Base-by-base conservation (phyloP, 345 rosid species). In the Sonneratia alba region DNA sequence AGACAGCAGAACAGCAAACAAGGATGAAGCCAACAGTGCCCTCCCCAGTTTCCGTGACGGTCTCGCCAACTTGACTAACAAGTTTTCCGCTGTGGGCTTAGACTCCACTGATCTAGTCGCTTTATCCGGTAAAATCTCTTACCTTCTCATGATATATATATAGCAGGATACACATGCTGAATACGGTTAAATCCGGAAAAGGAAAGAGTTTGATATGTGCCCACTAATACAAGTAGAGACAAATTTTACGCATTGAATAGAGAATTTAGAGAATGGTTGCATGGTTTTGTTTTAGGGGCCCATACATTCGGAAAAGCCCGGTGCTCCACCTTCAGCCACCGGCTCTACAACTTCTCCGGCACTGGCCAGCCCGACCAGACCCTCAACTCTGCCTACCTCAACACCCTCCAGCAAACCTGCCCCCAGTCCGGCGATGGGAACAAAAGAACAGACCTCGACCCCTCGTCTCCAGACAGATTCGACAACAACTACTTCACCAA, bases 41-140 rank as follows among this genome's bases (percentile, higher is more conserved):
- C 79, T 92, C 59, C 97, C 93, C 7, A 3, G 81, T 51, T 91
- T 91, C 3, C n/a, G 81, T 11, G 92, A 89, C 24, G 51, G 77
- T 63, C 79, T 87, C 27, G 56, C 43, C 34, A 79, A 73, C 70
- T 70, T 89, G 27, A 82, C 85, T 19, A 21, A 82, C 36, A 89
- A 87, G 63, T 92, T 92, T 61, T 16, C 86, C 4, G 83, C 82
- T 0, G 88, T 88, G 12, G 91, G 92, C 36, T 85, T 91, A 37
- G 80, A 85, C 83, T 79, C 82, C 0, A 84, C 80, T 21, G 97
- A 89, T 79, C 86, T 91, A 0, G 97, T 83, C 9, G 89, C 93
- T 7, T 74, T 91, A 68, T 91, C 92, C 2, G 93, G 97, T 90
- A 83, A 70, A 38, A 62, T 9, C 4, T 32, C 6, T 40, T 8